Base-by-base conservation (phyloP, 2,329 filamentous ascomycete species). In the Monosporascus sp. region DNA sequence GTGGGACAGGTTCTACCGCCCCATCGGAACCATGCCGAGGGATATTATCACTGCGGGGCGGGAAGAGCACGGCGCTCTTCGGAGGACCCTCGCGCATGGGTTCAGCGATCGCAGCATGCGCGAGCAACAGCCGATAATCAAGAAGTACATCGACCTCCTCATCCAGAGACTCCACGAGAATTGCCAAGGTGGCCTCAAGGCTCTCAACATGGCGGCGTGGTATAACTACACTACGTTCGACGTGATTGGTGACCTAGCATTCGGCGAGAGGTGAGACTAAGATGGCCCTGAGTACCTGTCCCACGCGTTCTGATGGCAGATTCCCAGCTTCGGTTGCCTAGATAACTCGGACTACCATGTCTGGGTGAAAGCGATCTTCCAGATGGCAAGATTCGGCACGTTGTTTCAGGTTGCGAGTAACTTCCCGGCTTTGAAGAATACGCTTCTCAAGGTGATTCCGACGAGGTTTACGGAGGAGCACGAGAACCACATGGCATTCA, bases 21-120 rank as follows among this genome's bases (percentile, higher is more conserved):
- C 60, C 1, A 37, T 65, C 24, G 53, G 58, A n/a, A 60, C 57
- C 41, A 38, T 61, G 3, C 58, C 66, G n/a, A 58, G 55, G 20
- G 60, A 66, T 54, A 65, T 71, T 50, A 62, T 68, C 49, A 65
- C 62, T 37, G 56, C 62, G 3, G 51, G 54, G 11, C 58, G 65
- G 20, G 65, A 69, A 8, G 63, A 68, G 38, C 69, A 71, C 44
- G 50, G 53, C 19, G 51, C 60, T 14, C 49, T 70, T 45, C 58
- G 69, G 16, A 53, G 65, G 31, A 63, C 65, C 7, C 44, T 62
- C 8, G 44, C 58, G 14, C 55, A 58, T 37, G 60, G 52, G n/a
- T 64, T 65, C 47, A 58, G 55, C 8, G 59, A 58, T 7, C 52
- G 49, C 20, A 48, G 60, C 7, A 52, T 65, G 51, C 49, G 46